Percentiles rank a stretch among this genome's conserved stretches.
These are phyloP conservation scores for Dioszegia hungarica DNA, from an alignment of 768 basidiomycete genomes.

Conservation along the genomic window DNA sequence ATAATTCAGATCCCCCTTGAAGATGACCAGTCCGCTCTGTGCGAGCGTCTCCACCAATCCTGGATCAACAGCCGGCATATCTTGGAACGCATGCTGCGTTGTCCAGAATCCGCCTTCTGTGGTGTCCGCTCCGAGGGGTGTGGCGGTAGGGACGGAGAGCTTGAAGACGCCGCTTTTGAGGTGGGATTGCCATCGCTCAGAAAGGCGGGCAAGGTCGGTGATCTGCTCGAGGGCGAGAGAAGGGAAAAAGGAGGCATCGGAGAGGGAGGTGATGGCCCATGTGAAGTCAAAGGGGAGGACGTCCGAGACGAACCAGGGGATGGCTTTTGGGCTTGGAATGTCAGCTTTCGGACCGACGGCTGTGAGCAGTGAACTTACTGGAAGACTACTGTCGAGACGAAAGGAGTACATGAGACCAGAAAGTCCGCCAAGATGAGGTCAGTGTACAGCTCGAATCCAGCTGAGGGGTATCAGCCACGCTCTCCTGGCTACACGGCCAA, in stretches of 20 bases:
- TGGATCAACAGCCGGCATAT: conserved; percentile 39
- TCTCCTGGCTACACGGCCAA: background rate
- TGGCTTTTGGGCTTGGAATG: conserved; percentile 69
- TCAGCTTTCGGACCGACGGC: background rate
- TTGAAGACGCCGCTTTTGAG: conserved; percentile 66
- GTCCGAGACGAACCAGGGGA: conserved; percentile 97
- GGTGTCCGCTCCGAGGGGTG: conserved; percentile 57
- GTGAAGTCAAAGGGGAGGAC: conserved; percentile 82
- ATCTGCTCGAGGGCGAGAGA: conserved; percentile 43
- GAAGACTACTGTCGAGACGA: conserved; percentile 75
- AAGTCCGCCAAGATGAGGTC: conserved; percentile 78
- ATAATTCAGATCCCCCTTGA: conserved; percentile 64
- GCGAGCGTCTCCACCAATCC: conserved; percentile 54
- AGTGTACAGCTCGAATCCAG: conserved; percentile 67
- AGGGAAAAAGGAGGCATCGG: conserved; percentile 58
- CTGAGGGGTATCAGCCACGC: background rate
- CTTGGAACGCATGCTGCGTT: conserved; percentile 45
- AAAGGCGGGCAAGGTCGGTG: conserved; percentile 56
- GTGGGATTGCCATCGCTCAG: conserved; percentile 60
- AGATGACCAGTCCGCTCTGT: conserved; percentile 41
- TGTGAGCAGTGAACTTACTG: conserved; percentile 60
- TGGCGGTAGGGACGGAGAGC: conserved; percentile 60
- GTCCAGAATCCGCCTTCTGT: conserved; percentile 47
- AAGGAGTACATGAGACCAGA: conserved; percentile 79
- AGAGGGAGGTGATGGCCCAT: conserved; percentile 56